Conservation (phyloP, 495 filamentous ascomycete genomes). For the Evansstolkia leycettana region DNA sequence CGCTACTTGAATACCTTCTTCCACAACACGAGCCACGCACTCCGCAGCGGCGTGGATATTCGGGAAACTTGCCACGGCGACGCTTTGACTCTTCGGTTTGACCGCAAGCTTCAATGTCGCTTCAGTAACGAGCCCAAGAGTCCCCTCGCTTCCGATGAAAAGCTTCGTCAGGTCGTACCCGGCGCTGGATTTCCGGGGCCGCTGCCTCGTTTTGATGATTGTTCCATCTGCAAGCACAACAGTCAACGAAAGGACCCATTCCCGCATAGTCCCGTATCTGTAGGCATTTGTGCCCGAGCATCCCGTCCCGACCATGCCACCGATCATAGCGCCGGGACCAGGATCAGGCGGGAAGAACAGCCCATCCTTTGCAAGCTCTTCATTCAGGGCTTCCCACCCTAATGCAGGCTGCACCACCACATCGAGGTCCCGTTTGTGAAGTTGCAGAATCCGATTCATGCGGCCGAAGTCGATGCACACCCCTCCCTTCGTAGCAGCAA, state of each 20-base stretch:
- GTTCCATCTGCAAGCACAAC: constrained; percentile 56
- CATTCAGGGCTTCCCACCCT: constrained; percentile 53
- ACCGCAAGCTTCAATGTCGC: constrained; percentile 51
- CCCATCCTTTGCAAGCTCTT: constrained; percentile 39
- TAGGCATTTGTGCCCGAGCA: constrained; percentile 59
- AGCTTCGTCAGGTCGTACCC: constrained; percentile 53
- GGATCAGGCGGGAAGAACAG: constrained; percentile 59
- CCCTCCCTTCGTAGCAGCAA: constrained; percentile 46
- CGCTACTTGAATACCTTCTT: constrained; percentile 49
- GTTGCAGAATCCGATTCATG: constrained; percentile 45
- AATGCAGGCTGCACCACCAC: constrained; percentile 56
- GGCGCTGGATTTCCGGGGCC: constrained; percentile 52
- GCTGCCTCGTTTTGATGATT: constrained; percentile 51
- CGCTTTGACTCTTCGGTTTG: constrained; percentile 47
- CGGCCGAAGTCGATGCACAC: constrained; percentile 53
- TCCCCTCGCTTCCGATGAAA: constrained; percentile 55
- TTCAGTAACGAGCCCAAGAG: constrained; percentile 53
- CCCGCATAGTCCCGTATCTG: constrained; percentile 56
- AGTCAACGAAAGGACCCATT: constrained; percentile 54
- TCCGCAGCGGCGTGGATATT: constrained; percentile 44
- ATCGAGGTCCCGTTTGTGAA: constrained; percentile 49
- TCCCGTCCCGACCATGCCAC: constrained; percentile 56
- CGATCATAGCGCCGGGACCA: constrained; percentile 55
- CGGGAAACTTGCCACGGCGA: constrained; percentile 49
- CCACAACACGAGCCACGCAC: constrained; percentile 47